Evolutionary conservation across 2,329 filamentous ascomycete genomes (phyloP), one percentile per base, ranked within the genome.

Genomic region (Fusarium piperis): DNA sequence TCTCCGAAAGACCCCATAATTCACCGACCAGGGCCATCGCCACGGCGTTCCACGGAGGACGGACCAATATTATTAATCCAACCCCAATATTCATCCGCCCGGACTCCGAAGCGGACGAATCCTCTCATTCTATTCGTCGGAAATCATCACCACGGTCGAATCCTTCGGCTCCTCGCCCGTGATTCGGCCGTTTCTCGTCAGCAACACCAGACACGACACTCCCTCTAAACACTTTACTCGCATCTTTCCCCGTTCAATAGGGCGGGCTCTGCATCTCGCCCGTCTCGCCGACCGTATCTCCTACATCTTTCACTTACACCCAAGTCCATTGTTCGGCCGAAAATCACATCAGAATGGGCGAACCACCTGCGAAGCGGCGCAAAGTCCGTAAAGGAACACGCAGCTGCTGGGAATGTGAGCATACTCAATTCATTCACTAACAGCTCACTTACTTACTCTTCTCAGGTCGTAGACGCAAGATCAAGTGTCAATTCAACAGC

Each of bases 371-470:
- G 7, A 79, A 78, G 58, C 70, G 71, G 4, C 78, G 78, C 33
- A 87, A 83, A 67, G 60, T 88, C 30, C 85, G 87, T 23, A 90
- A 89, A 68, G 88, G 88, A 28, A 90, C 88, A 0, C 83, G 82
- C 53, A 89, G 87, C 65, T 90, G 88, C 77, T 90, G 87, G 87
- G 87, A 89, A 76, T 90, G 88, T 83, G 84, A 85, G 79, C 65
- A 6, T 1, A 41, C 12, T 6, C 35, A 5, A 20, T 10, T 16
- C 18, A 18, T 20, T 57, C 11, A 46, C 12, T 48, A 11, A n/a
- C 38, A 33, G 38, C 18, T 62, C 23, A 62, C 39, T 67, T 10
- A 46, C 44, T 67, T 10, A 46, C 33, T 18, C 7, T 10, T 0
- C 8, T 6, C 39, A 80, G 79, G 79, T 36, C 78, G 79, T 13